Evolutionary conservation across 352 stramenopile species (phyloP).

Genomic region (Peronospora tabacina): DNA sequence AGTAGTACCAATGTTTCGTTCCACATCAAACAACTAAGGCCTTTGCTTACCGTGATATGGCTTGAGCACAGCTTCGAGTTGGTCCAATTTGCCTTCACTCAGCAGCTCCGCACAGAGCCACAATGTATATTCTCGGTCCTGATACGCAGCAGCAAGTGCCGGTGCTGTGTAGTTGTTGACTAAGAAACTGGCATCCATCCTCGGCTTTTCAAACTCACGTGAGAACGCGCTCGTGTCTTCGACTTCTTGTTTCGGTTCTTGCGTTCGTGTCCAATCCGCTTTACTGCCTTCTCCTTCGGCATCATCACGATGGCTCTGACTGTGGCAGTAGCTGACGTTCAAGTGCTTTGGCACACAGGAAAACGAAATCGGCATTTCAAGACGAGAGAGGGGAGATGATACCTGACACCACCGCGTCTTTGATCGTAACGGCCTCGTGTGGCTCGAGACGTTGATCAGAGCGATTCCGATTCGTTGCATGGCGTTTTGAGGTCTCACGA

Average conservation of each 20-base stretch:
- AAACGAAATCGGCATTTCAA: slow-evolving; percentile 12
- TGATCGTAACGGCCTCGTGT: not conserved
- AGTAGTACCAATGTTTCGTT: not conserved
- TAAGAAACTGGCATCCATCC: slow-evolving; percentile 75
- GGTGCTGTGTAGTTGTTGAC: slow-evolving; percentile 96
- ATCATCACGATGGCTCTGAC: not conserved
- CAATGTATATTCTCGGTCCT: slow-evolving; percentile 88
- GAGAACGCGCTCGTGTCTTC: slow-evolving; percentile 38
- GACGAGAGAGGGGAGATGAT: slow-evolving; percentile 3
- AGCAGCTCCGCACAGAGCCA: slow-evolving; percentile 67
- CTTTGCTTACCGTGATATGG: slow-evolving; percentile 55
- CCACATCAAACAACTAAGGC: not conserved
- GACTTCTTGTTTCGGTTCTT: slow-evolving; percentile 7
- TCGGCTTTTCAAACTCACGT: slow-evolving; percentile 60
- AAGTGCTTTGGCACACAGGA: slow-evolving; percentile 1
- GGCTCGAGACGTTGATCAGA: slow-evolving; percentile 7
- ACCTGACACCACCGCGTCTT: slow-evolving; percentile 1
- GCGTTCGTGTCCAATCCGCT: not conserved
- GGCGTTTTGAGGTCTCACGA: not conserved
- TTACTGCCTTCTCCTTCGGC: slow-evolving; percentile 2
- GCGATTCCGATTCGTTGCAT: slow-evolving; percentile 16
- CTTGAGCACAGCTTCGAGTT: slow-evolving; percentile 59
- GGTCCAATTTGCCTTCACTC: slow-evolving; percentile 62
- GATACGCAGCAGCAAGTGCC: slow-evolving; percentile 89
- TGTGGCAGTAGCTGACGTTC: not conserved